These are phyloP conservation scores for Amauroascus niger DNA, from an alignment of 2,329 filamentous ascomycete species.

Conservation along the genomic window DNA sequence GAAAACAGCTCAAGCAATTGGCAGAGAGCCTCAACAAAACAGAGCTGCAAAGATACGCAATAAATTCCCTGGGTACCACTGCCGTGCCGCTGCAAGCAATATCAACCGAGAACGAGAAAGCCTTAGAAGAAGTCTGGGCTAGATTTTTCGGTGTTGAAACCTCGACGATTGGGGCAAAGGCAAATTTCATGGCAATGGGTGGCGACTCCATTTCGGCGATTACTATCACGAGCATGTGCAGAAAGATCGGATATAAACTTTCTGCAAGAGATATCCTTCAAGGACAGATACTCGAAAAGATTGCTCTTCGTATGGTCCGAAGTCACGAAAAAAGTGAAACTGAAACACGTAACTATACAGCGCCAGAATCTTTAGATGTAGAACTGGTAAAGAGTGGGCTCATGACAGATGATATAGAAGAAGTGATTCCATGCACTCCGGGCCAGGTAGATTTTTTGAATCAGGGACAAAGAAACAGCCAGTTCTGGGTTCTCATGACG, in stretches of 20 bases:
- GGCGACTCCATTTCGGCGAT: conserved; percentile 15
- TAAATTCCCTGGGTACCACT: background rate
- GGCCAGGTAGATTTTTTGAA: conserved; percentile 18
- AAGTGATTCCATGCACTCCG: conserved; percentile 17
- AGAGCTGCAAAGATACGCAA: background rate
- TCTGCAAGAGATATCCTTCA: background rate
- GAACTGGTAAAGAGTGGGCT: background rate
- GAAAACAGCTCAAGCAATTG: background rate
- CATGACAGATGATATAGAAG: conserved; percentile 10
- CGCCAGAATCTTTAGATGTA: background rate
- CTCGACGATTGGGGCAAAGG: background rate
- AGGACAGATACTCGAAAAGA: background rate
- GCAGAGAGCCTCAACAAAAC: background rate
- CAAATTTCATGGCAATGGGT: conserved; percentile 11
- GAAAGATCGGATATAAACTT: background rate
- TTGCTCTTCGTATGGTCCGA: background rate
- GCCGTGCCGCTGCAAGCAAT: background rate
- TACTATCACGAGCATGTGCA: conserved; percentile 4
- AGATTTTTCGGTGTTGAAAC: background rate
- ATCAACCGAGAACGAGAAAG: background rate
- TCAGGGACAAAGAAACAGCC: conserved; percentile 34
- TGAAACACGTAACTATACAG: background rate
- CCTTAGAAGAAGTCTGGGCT: background rate
- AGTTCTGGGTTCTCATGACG: conserved; percentile 56
- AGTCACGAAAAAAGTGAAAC: background rate